phyloP scores from a whole-genome alignment of 1,139 yeast genomes.

The Diutina pseudorugosa region DNA sequence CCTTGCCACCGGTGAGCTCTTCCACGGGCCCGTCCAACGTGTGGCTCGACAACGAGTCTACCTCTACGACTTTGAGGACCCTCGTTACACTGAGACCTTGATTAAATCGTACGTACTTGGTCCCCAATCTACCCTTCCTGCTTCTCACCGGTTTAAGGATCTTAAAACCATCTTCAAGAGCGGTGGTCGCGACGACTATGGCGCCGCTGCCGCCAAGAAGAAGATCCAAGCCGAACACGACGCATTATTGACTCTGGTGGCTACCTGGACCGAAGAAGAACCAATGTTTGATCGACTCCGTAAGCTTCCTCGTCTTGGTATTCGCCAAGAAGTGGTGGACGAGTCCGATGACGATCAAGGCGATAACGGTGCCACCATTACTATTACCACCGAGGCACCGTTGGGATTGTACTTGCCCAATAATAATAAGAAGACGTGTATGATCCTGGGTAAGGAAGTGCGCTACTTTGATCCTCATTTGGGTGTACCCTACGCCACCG shows the following conservation, averaged over 20 bases:
- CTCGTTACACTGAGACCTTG: slow-evolving; percentile 13
- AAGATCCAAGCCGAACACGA: slow-evolving; percentile 13
- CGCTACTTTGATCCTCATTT: slow-evolving; percentile 78
- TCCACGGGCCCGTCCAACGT: slow-evolving; percentile 56
- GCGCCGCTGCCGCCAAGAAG: slow-evolving; percentile 23
- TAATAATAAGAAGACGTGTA: slow-evolving; percentile 58
- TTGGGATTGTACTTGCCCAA: slow-evolving; percentile 65
- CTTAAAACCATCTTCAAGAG: slow-evolving; percentile 35
- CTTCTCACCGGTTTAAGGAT: slow-evolving; percentile 40
- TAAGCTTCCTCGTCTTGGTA: slow-evolving; percentile 55
- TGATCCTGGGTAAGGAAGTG: slow-evolving; percentile 69
- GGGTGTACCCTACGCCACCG: slow-evolving; percentile 76
- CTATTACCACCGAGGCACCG: slow-evolving; percentile 54
- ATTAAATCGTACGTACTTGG: slow-evolving; percentile 48
- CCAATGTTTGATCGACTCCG: slow-evolving; percentile 37
- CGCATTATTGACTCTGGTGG: slow-evolving; percentile 21
- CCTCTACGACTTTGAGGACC: slow-evolving; percentile 34
- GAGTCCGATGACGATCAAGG: slow-evolving; percentile 29
- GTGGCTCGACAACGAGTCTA: slow-evolving; percentile 39
- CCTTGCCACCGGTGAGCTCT: slow-evolving; percentile 15
- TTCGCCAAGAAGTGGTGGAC: slow-evolving; percentile 30
- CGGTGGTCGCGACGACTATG: slow-evolving; percentile 25
- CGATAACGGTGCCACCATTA: slow-evolving; percentile 14
- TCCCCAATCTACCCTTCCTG: slow-evolving; percentile 39
- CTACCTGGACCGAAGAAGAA: slow-evolving; percentile 25